phyloP scores from a whole-genome alignment of 2,329 filamentous ascomycete genomes.

The Xylariaceae sp. region DNA sequence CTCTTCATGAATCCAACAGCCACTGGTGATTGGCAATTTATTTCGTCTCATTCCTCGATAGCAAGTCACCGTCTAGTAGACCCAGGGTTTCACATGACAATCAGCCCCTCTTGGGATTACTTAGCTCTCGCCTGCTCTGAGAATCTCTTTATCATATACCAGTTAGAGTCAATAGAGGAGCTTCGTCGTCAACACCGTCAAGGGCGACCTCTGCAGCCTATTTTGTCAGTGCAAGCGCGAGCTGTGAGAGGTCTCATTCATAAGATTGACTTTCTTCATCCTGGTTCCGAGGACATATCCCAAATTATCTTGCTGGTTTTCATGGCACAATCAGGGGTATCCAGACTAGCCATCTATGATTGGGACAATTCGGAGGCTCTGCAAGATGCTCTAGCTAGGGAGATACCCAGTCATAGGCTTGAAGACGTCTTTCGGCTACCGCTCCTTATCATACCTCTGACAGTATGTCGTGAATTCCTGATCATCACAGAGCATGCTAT shows the following conservation, averaged over 20 bases:
- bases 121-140: constrained; percentile 74
- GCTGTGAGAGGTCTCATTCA: constrained; percentile 75
- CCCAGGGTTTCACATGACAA: constrained; percentile 70
- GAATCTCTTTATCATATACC: constrained; percentile 73
- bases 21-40: constrained; percentile 62
- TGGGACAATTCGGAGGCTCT: constrained; percentile 63
- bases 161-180: constrained; percentile 62
- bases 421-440: constrained; percentile 64
- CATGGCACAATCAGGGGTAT: constrained; percentile 53
- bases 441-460: constrained; percentile 73
- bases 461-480: constrained; percentile 72
- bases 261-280: constrained; percentile 85
- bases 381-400: constrained; percentile 50
- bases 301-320: constrained; percentile 80
- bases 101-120: constrained; percentile 77
- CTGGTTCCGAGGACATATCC: constrained; percentile 67
- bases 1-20: constrained; percentile 65
- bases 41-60: constrained; percentile 63
- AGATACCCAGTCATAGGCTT: constrained; percentile 57
- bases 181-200: constrained; percentile 57
- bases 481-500: constrained; percentile 67
- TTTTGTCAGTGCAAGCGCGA: constrained; percentile 55
- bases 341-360: constrained; percentile 63
- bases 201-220: constrained; percentile 59
- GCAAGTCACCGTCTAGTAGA: constrained; percentile 61